phyloP scores from a whole-genome alignment of 192 early-diverging fungal species.

The Obelidium mucronatum region DNA sequence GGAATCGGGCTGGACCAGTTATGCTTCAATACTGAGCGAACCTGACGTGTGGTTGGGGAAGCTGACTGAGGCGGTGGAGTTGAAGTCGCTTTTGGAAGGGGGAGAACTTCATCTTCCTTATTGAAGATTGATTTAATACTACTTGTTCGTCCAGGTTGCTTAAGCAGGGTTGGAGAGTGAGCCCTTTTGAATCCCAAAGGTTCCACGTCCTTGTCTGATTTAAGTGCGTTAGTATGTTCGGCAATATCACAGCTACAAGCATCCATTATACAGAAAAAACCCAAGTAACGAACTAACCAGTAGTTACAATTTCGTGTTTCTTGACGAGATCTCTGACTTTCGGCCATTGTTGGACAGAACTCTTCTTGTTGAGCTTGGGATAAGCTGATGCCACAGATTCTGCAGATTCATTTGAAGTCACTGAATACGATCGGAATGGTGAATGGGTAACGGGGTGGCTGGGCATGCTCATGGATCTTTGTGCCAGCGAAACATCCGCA shows the following conservation, averaged over 20 bases:
- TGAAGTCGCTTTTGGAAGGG: background rate
- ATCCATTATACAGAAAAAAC: background rate
- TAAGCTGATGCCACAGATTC: no score
- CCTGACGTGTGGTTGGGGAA: background rate
- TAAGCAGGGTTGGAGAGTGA: background rate
- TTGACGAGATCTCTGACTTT: slow-evolving; percentile 10
- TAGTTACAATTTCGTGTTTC: background rate
- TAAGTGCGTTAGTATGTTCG: no score
- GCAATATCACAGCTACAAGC: no score
- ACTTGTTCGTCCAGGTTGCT: background rate
- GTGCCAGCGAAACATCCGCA: no score
- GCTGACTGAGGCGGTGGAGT: background rate
- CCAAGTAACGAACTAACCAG: background rate
- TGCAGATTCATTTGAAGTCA: no score
- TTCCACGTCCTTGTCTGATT: no score
- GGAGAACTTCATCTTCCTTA: slow-evolving; percentile 7
- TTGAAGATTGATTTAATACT: background rate
- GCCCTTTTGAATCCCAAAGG: background rate
- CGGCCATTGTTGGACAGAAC: slow-evolving; percentile 4
- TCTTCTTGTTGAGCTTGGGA: no score
- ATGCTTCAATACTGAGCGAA: background rate
- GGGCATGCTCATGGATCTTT: no score
- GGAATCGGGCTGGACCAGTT: no score
- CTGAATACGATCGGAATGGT: no score
- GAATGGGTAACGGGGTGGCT: no score